These are phyloP conservation scores for Amanita rimosa DNA, from an alignment of 768 basidiomycete genomes.

Conservation along the genomic window DNA sequence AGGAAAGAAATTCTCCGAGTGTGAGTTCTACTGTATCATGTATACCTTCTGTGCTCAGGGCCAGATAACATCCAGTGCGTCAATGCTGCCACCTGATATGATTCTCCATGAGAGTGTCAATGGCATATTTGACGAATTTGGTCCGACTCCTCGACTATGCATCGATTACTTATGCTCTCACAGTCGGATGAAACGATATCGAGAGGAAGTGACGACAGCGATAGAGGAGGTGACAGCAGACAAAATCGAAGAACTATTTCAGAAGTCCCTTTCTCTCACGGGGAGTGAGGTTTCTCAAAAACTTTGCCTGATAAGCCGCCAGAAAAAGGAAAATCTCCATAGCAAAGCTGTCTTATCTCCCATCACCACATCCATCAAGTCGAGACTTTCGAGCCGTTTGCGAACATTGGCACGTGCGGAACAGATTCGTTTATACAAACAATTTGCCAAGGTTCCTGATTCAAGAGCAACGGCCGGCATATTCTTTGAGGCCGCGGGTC, in stretches of 20 bases:
- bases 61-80: not conserved
- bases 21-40: slow-evolving; percentile 8
- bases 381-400: slow-evolving; percentile 10
- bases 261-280: slow-evolving; percentile 5
- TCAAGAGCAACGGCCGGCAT: too few species aligned
- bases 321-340: slow-evolving; percentile 6
- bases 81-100: too few species aligned
- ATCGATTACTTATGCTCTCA: too few species aligned
- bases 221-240: not conserved
- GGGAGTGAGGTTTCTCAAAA: slow-evolving; percentile 11
- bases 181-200: too few species aligned
- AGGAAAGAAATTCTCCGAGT: slow-evolving; percentile 8
- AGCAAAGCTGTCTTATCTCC: slow-evolving; percentile 8
- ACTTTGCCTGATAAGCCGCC: slow-evolving; percentile 12
- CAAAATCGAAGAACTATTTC: slow-evolving; percentile 6
- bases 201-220: too few species aligned
- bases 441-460: not conserved
- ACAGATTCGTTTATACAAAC: slow-evolving; percentile 11
- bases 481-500: too few species aligned
- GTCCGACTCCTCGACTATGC: too few species aligned
- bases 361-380: slow-evolving; percentile 9
- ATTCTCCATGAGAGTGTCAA: too few species aligned
- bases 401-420: too few species aligned
- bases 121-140: too few species aligned
- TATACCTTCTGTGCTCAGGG: slow-evolving; percentile 8